Base-by-base conservation (phyloP, 2,329 filamentous ascomycete species). In the Pseudofabraea citricarpa region DNA sequence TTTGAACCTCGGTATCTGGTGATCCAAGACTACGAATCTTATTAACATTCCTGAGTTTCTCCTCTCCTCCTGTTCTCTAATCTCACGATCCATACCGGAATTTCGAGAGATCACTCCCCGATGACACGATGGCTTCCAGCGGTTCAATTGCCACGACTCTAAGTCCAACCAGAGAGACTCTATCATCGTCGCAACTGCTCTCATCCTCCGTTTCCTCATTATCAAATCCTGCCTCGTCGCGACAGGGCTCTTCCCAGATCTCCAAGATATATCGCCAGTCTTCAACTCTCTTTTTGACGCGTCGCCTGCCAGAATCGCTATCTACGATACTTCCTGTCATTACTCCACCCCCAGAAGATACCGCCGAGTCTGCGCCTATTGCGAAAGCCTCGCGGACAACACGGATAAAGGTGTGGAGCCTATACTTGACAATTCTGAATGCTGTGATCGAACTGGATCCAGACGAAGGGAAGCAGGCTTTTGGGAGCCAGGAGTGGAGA, bases 191-290 rank as follows among this genome's bases (percentile, higher is more conserved):
- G 51, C 75, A 77, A 58, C 68, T 74, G 48, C 70, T 82, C 48
- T 79, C 83, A 32, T 78, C 79, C 44, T 87, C 87, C 48, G 79
- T 87, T 55, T 80, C 83, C 42, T 86, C 82, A 45, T 71, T 88
- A 38, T 77, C 80, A 21, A 80, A 79, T 40, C 77, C 83, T 39
- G 69, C 71, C 21, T 69, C 75, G 19, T 67, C 75, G 32, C 81
- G 83, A 41, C 79, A 81, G 42, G 74, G 75, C 27, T 74, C 82
- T 35, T 75, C 82, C 33, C 80, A 87, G 58, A 86, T 95, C 58
- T 93, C 91, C 54, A 93, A 93, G 67, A 86, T 86, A 22, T 97
- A 97, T 69, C 88, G 91, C 53, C 90, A 95, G 69, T 87, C 93
- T 23, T 94, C 90, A 6, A 90, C 93, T 52, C 78, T 97, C 19